phyloP scores from a whole-genome alignment of 495 filamentous ascomycete genomes.

The Glonium stellatum region DNA sequence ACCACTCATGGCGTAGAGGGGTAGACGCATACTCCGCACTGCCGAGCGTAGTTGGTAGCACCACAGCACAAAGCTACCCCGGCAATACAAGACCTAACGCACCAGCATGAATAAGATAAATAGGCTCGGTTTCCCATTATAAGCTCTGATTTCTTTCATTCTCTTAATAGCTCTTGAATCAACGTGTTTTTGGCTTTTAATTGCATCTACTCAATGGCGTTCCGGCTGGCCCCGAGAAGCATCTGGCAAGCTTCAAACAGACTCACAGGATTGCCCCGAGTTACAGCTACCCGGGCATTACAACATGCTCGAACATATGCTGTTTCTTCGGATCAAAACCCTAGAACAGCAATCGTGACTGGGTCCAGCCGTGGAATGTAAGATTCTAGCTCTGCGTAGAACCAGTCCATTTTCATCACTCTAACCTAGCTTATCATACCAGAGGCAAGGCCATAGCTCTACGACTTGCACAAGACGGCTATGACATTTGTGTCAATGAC shows the following conservation, averaged over 20 bases:
- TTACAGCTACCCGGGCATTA: background rate
- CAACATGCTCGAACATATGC: conserved; percentile 12
- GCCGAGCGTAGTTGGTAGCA: background rate
- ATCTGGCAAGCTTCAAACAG: conserved; percentile 6
- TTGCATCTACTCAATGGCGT: no score
- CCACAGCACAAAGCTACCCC: background rate
- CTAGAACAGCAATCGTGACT: conserved; percentile 49
- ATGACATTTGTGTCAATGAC: conserved; percentile 56
- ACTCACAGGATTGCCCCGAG: background rate
- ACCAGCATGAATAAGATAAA: no score
- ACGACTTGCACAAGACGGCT: conserved; percentile 53
- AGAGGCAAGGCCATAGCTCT: conserved; percentile 55
- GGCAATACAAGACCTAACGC: background rate
- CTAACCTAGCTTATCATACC: background rate
- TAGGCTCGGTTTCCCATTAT: no score
- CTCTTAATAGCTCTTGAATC: no score
- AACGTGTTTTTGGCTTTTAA: no score
- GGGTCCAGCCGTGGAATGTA: conserved; percentile 52
- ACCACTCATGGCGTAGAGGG: background rate
- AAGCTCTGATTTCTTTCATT: no score
- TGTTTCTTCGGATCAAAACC: conserved; percentile 6
- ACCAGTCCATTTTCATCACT: background rate
- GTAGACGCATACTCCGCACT: background rate
- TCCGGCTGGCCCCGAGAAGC: conserved; percentile 1
- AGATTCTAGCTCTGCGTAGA: conserved; percentile 14